Conservation (phyloP, 1,139 yeast genomes). For the Arxiozyma heterogenica region DNA sequence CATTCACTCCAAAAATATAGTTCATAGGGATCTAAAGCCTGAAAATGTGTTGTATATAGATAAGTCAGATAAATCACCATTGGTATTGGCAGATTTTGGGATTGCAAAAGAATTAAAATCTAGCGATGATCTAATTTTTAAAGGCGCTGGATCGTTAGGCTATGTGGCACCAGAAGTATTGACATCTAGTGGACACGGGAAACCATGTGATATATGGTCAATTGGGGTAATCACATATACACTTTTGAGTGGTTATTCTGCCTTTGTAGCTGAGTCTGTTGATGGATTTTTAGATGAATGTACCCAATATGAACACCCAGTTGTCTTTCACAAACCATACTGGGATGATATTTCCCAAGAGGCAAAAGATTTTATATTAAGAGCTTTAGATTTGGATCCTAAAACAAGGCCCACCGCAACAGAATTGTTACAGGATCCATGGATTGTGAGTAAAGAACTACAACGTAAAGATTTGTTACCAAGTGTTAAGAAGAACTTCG, state of each 20-base stretch:
- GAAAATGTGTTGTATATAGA: constrained; percentile 63
- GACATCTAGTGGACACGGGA: constrained; percentile 71
- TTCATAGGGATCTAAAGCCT: constrained; percentile 86
- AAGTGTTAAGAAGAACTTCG: constrained; percentile 59
- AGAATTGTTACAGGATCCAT: constrained; percentile 55
- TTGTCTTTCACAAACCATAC: constrained; percentile 76
- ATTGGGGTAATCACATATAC: constrained; percentile 88
- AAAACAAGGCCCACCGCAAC: constrained; percentile 56
- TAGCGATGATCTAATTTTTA: constrained; percentile 53
- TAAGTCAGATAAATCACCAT: constrained; percentile 45
- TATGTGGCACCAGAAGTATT: constrained; percentile 93
- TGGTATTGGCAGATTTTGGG: constrained; percentile 88
- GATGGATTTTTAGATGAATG: constrained; percentile 77
- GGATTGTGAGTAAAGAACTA: constrained; percentile 51
- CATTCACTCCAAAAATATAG: constrained; percentile 65
- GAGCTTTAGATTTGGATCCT: constrained; percentile 60
- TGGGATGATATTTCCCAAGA: constrained; percentile 72
- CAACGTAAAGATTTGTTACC: constrained; percentile 62
- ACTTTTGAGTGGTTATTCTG: constrained; percentile 83
- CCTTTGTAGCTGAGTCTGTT: constrained; percentile 78
- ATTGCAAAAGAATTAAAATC: constrained; percentile 65
- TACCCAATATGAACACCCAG: constrained; percentile 48
- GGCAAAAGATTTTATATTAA: constrained; percentile 64
- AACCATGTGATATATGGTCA: constrained; percentile 90
- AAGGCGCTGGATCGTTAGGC: constrained; percentile 86